Conservation (phyloP, 768 basidiomycete genomes). For the Calocera cornea region DNA sequence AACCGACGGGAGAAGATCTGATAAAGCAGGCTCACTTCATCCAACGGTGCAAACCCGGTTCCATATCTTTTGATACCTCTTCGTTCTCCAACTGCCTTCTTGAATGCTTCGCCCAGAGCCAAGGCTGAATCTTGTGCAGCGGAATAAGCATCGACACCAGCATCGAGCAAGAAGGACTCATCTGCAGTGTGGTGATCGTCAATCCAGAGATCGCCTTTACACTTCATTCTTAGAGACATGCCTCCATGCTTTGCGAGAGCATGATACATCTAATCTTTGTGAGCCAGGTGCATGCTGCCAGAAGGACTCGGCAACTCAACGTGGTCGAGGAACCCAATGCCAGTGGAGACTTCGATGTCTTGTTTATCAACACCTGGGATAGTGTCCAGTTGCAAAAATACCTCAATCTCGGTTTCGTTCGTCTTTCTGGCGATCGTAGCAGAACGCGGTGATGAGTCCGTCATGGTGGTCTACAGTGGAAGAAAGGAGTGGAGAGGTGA, state of each 20-base stretch:
- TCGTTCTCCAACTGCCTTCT: slow-evolving; percentile 85
- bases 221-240: slow-evolving; percentile 80
- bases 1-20: background rate
- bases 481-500: too few species aligned
- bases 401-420: slow-evolving; percentile 81
- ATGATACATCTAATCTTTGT: slow-evolving; percentile 69
- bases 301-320: slow-evolving; percentile 32
- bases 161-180: slow-evolving; percentile 39
- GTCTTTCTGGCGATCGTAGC: slow-evolving; percentile 72
- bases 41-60: slow-evolving; percentile 89
- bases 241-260: slow-evolving; percentile 95
- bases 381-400: slow-evolving; percentile 70
- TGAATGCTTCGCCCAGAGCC: slow-evolving; percentile 81
- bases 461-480: too few species aligned
- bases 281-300: background rate
- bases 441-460: too few species aligned
- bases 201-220: slow-evolving; percentile 90
- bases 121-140: slow-evolving; percentile 74
- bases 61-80: slow-evolving; percentile 91
- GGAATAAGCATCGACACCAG: slow-evolving; percentile 6
- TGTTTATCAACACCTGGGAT: slow-evolving; percentile 50
- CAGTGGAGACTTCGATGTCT: slow-evolving; percentile 73
- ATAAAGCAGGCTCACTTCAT: slow-evolving; percentile 51
- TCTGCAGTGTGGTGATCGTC: slow-evolving; percentile 99
- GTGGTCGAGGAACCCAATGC: slow-evolving; percentile 98